Base-by-base conservation (phyloP, 1,284 basidiomycete species). In the Moesziomyces sp. region DNA sequence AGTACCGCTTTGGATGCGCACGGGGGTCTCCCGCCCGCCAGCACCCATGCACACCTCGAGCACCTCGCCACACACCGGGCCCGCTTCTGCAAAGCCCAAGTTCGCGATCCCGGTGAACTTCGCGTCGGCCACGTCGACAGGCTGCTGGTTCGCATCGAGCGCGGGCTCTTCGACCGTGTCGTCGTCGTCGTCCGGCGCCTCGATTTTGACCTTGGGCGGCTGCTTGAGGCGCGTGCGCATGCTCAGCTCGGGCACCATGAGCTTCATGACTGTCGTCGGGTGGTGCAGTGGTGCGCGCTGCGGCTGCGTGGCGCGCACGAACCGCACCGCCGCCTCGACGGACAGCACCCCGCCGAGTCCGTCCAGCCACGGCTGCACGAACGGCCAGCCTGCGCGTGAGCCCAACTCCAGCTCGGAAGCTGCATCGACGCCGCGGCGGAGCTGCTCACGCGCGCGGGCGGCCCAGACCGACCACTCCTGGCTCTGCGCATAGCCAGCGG, bases 251-350 rank as follows among this genome's bases (percentile, higher is more conserved):
- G 64, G 66, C 3, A 59, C 57, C 24, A 53, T 30, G 21, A 59
- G 57, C 53, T 67, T 63, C 67, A 62, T 70, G 6, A 63, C 59
- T 1, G 67, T 60, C 16, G 57, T 70, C 1, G 72, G 59, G 24
- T 70, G 67, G 6, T 49, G 63, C 1, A 74, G 38, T 11, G 52
- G 19, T 3, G 24, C 24, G 9, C 48, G 48, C 35, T 69, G 72
- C 11, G 55, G 48, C 7, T 24, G 26, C 1, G 58, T 49, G 13
- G 60, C 70, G 18, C 46, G 46, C 19, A 68, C n/a, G 26, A 47
- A 70, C 18, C 30, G 49, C 23, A 33, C 40, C 10, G 63, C 56
- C 5, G 46, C 48, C 18, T 59, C 33, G 33, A 9, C 9, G 19
- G 59, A 44, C 11, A 74, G 52, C 3, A 57, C 11, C 5, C 26